Evolutionary conservation across 768 basidiomycete genomes (phyloP).

Genomic region (Botryobasidium botryosum): DNA sequence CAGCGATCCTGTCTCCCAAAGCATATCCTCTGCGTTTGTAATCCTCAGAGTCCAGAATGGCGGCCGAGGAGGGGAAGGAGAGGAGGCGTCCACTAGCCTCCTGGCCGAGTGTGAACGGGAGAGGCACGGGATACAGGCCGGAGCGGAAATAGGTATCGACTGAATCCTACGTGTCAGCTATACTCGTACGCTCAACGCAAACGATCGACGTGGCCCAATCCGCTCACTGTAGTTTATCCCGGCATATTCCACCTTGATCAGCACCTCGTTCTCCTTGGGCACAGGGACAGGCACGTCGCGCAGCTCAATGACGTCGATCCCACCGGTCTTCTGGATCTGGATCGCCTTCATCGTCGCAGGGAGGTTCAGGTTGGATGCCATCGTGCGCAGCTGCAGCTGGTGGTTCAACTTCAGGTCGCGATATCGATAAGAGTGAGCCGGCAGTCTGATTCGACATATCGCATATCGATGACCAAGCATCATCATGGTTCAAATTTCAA

Average conservation of each 20-base stretch:
- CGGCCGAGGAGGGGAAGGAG: conserved; percentile 48
- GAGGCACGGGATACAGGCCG: conserved; percentile 37
- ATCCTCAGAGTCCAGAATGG: conserved; percentile 39
- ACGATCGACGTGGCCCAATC: neutral
- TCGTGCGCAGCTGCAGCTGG: conserved; percentile 1
- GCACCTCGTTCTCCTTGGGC: conserved; percentile 40
- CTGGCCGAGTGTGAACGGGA: conserved; percentile 55
- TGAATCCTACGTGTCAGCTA: too few species aligned
- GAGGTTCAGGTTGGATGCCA: neutral
- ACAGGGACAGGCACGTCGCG: conserved; percentile 45
- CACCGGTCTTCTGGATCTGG: conserved; percentile 56
- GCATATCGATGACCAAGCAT: too few species aligned
- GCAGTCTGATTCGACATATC: too few species aligned
- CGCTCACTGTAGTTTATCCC: conserved; percentile 65
- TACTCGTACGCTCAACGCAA: too few species aligned
- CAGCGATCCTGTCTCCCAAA: conserved; percentile 56
- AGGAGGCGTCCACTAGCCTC: conserved; percentile 68
- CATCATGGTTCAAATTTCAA: too few species aligned
- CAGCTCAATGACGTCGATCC: conserved; percentile 46
- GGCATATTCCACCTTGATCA: conserved; percentile 44
- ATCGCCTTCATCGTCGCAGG: conserved; percentile 46
- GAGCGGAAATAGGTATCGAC: conserved; percentile 58
- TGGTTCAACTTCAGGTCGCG: too few species aligned
- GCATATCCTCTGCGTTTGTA: conserved; percentile 48
- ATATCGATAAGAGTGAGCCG: too few species aligned